Percentiles rank a stretch among this genome's conserved stretches.
Evolutionary conservation across 208 protist genomes (phyloP).

Genomic region (Hexamita inflata): DNA sequence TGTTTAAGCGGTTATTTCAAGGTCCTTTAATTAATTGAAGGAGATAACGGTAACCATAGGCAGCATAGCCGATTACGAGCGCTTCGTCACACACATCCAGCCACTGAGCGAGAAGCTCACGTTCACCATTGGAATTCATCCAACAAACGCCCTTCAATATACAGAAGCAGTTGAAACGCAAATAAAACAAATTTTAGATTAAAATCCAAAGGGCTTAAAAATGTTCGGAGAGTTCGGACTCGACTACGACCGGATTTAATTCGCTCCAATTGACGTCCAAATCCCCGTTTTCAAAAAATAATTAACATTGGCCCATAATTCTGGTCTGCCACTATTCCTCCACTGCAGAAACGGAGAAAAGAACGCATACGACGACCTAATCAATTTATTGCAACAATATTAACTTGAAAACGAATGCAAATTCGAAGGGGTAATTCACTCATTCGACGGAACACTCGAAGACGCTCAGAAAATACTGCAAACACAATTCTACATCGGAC

Average conservation of each 20-base stretch:
- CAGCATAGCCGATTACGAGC: no score
- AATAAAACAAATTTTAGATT: no score
- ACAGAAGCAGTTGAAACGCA: no score
- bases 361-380: not conserved
- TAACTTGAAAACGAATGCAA: not conserved
- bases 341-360: not conserved
- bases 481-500: not conserved
- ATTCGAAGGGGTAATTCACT: constrained; percentile 11
- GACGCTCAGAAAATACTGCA: not conserved
- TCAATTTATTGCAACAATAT: not conserved
- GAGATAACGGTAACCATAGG: no score
- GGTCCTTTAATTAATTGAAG: no score
- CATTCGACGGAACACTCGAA: not conserved
- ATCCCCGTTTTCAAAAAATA: not conserved
- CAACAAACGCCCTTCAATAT: no score
- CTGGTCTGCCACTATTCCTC: constrained; percentile 10
- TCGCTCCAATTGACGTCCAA: not conserved
- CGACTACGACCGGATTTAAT: not conserved
- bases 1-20: no score
- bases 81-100: no score
- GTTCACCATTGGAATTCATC: no score
- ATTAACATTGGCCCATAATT: not conserved
- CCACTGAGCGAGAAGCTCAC: no score
- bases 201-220: no score
- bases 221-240: constrained; percentile 23